These are phyloP conservation scores for Pilaira anomala DNA, from an alignment of 192 early-diverging fungal genomes.

Conservation along the genomic window DNA sequence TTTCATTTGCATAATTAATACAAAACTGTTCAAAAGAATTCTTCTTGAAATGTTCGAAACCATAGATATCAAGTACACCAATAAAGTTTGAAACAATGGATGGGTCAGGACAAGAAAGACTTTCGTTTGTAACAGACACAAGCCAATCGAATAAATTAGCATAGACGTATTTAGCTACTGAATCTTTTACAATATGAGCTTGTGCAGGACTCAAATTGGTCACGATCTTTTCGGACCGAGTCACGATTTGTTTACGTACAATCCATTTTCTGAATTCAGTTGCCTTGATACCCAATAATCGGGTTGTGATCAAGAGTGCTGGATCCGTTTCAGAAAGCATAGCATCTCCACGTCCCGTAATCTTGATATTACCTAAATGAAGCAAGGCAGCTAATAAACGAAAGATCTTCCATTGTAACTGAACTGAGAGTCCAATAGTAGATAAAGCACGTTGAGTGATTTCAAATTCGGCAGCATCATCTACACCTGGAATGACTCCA, in stretches of 20 bases:
- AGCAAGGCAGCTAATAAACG: slow-evolving; percentile 86
- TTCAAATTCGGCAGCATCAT: slow-evolving; percentile 91
- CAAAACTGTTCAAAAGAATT: slow-evolving; percentile 99
- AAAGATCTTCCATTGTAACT: slow-evolving; percentile 88
- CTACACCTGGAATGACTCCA: slow-evolving; percentile 78
- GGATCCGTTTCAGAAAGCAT: slow-evolving; percentile 71
- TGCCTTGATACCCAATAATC: slow-evolving; percentile 70
- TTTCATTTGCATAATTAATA: slow-evolving; percentile 97
- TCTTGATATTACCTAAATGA: slow-evolving; percentile 94
- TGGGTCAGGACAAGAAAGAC: slow-evolving; percentile 61
- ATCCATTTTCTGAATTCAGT: slow-evolving; percentile 92
- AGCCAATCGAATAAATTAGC: slow-evolving; percentile 96
- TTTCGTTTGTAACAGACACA: slow-evolving; percentile 83
- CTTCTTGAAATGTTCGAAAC: slow-evolving; percentile 98
- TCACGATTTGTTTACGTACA: slow-evolving; percentile 53
- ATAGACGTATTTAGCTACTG: slow-evolving; percentile 97
- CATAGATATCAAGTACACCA: slow-evolving; percentile 99
- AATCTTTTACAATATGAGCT: slow-evolving; percentile 80
- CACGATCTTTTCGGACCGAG: slow-evolving; percentile 87
- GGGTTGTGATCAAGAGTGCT: slow-evolving; percentile 63
- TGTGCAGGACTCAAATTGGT: slow-evolving; percentile 69
- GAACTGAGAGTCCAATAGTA: slow-evolving; percentile 79
- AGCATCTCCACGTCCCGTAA: slow-evolving; percentile 61
- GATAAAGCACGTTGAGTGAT: slow-evolving; percentile 83
- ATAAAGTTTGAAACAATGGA: slow-evolving; percentile 65